phyloP scores from a whole-genome alignment of 2,329 filamentous ascomycete species.

The Pseudogymnoascus sp. region DNA sequence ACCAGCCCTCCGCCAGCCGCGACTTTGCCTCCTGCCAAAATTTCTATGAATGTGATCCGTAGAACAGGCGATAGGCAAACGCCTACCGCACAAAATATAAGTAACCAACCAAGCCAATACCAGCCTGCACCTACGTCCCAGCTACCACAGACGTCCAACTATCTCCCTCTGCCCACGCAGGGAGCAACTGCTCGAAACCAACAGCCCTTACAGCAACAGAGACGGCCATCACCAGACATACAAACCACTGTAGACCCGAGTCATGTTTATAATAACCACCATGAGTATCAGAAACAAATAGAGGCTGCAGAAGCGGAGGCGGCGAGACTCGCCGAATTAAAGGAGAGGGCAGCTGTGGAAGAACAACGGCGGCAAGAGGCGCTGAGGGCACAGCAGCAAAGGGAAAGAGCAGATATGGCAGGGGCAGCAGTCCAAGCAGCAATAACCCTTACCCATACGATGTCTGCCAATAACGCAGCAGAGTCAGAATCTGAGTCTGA shows the following conservation, averaged over 20 bases:
- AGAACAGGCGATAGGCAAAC: not conserved
- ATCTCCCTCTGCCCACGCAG: not conserved
- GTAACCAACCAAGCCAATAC: not conserved
- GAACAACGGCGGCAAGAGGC: not conserved
- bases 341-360: not conserved
- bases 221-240: not conserved
- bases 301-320: not conserved
- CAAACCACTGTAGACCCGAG: slow-evolving; percentile 11
- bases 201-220: not conserved
- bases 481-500: not conserved
- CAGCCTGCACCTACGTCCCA: not conserved
- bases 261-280: slow-evolving; percentile 12
- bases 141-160: not conserved
- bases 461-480: not conserved
- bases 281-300: slow-evolving; percentile 12
- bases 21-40: not conserved
- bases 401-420: not conserved
- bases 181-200: not conserved
- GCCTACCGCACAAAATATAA: not conserved
- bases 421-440: not conserved
- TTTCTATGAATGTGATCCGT: not conserved
- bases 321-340: not conserved
- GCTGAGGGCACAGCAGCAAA: not conserved
- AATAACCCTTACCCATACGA: not conserved
- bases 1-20: not conserved